These are phyloP conservation scores for Selenicereus undatus DNA, from an alignment of 148 eudicot species.

Conservation along the genomic window DNA sequence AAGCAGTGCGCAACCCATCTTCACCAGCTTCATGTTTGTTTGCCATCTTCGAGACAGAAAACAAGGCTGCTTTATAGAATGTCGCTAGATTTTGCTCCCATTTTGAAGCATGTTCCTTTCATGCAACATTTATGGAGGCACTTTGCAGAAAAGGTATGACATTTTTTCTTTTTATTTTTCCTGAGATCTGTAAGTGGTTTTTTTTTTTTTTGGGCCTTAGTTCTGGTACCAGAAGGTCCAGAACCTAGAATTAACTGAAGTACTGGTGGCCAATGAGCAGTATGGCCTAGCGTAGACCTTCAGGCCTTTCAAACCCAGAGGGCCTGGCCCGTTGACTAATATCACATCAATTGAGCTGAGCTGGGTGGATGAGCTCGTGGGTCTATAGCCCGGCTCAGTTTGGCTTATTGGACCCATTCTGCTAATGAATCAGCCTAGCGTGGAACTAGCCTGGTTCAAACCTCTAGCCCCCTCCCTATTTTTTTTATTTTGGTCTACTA, in stretches of 20 bases:
- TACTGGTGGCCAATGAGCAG: too few species aligned
- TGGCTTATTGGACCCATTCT: neutral
- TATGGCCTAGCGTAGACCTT: too few species aligned
- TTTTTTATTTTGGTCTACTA: too few species aligned
- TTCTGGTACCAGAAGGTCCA: too few species aligned
- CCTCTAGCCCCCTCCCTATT: too few species aligned
- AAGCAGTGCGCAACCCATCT: constrained; percentile 90
- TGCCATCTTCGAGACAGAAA: constrained; percentile 78
- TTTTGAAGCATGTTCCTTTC: constrained; percentile 77
- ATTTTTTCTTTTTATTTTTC: neutral
- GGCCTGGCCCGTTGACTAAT: too few species aligned
- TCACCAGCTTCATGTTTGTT: constrained; percentile 93
- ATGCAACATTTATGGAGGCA: constrained; percentile 80
- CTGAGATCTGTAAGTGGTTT: neutral
- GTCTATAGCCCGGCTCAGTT: neutral
- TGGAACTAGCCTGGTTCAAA: neutral
- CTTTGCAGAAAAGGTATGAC: constrained; percentile 74
- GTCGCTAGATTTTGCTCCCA: constrained; percentile 93
- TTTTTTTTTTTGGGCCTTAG: neutral
- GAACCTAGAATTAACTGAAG: too few species aligned
- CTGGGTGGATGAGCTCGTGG: neutral
- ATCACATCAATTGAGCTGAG: neutral
- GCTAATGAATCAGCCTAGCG: neutral
- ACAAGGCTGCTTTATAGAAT: constrained; percentile 90
- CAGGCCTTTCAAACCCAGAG: too few species aligned